Evolutionary conservation across 768 basidiomycete species (phyloP).

Genomic region (Mycena latifolia): DNA sequence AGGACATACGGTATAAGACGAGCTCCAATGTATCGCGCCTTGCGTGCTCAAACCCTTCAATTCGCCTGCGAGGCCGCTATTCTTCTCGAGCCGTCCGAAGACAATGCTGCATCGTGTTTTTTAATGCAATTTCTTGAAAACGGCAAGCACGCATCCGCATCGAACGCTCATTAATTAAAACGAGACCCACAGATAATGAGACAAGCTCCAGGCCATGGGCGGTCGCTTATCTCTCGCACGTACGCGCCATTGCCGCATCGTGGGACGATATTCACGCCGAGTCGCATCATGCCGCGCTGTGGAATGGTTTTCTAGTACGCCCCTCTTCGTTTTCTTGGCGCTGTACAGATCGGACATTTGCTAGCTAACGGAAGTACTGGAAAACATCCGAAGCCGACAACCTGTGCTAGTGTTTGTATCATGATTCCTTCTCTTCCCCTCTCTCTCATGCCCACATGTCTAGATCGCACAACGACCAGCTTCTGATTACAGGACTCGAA

Average conservation of each 20-base stretch:
- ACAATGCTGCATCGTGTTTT: slow-evolving; percentile 22
- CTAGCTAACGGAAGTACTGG: too few relatives aligned
- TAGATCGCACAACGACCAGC: slow-evolving; percentile 26
- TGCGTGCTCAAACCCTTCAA: background rate
- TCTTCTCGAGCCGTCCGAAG: slow-evolving; percentile 9
- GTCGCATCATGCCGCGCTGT: too few relatives aligned
- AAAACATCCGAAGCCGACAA: too few relatives aligned
- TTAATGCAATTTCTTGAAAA: slow-evolving; percentile 12
- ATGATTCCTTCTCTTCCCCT: too few relatives aligned
- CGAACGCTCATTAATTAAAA: background rate
- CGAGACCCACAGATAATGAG: background rate
- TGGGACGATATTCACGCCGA: too few relatives aligned
- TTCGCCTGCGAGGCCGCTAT: slow-evolving; percentile 6
- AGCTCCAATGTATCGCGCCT: slow-evolving; percentile 1
- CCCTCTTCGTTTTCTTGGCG: too few relatives aligned
- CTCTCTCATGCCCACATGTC: background rate
- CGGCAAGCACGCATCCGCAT: background rate
- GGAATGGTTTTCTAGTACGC: slow-evolving; percentile 15
- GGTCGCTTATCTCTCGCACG: too few relatives aligned
- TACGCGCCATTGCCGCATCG: background rate
- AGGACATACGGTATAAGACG: slow-evolving; percentile 11
- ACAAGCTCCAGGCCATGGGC: slow-evolving; percentile 16
- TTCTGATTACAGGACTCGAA: slow-evolving; percentile 4
- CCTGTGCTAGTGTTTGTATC: too few relatives aligned
- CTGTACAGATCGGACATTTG: too few relatives aligned